Evolutionary conservation across 345 rosid genomes (phyloP).

Genomic region (Eucalyptus victrix): DNA sequence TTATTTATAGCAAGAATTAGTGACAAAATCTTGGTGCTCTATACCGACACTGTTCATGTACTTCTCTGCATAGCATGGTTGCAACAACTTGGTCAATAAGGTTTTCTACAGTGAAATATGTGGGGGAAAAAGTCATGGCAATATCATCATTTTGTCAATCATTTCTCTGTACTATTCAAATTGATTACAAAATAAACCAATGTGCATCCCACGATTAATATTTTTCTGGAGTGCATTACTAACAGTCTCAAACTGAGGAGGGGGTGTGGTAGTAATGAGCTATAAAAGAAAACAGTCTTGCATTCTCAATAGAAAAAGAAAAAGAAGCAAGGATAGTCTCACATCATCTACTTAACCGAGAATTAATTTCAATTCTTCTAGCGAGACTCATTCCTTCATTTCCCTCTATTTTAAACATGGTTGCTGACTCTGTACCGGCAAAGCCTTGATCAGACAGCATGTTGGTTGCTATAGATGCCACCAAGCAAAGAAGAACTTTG

Average conservation of each 20-base stretch:
- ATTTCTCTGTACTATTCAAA: no score
- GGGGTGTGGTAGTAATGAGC: no score
- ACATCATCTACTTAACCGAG: neutral
- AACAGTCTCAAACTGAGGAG: no score
- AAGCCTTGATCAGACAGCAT: neutral
- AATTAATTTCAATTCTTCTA: neutral
- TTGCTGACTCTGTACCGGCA: neutral
- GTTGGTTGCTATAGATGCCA: neutral
- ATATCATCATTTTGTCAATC: no score
- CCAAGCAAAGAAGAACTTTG: neutral
- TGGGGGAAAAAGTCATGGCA: no score
- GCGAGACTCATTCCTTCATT: neutral
- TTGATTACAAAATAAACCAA: no score
- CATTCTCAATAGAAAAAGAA: neutral
- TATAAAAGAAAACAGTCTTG: neutral
- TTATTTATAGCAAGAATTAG: no score
- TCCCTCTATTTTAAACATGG: neutral
- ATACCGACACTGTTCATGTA: fast-evolving
- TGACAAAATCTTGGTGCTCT: fast-evolving
- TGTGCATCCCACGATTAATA: no score
- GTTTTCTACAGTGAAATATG: no score
- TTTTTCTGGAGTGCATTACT: no score
- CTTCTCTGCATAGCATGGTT: fast-evolving
- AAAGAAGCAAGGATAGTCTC: neutral
- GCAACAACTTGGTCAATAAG: no score